Base-by-base conservation (phyloP, 768 basidiomycete species). In the Rubroboletus satanas region DNA sequence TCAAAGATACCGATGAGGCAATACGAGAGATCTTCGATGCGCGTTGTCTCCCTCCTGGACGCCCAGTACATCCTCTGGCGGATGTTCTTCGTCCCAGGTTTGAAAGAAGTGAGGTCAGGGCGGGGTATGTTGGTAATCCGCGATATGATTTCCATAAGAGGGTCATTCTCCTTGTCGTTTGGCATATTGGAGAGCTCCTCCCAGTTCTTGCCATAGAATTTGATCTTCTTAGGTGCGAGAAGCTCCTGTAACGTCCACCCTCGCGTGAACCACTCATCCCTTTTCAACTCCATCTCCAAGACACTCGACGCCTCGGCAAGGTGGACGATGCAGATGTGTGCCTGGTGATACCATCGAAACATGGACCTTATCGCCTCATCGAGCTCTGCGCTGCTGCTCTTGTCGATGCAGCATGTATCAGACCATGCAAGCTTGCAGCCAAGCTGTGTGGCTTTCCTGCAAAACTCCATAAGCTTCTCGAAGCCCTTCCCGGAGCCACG, bases 1-100 rank as follows among this genome's bases (percentile, higher is more conserved):
- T 68, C 59, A 31, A 68, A 63, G 28, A 68, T 55, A 38, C 66
- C 59, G 18, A 68, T 45, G 36, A 68, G 58, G 4, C 52, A 70
- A 39, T 70, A 68, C 5, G 66, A 62, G 9, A 47, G 53, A 21
- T 68, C 66, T 42, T 70, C 67, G 2, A 55, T 49, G 4, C 59
- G 55, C 7, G 68, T 68, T 17, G 68, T 67, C 7, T 14, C 53
- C n/a, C 67, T 38, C 46, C 29, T 59, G 17, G 67, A 67, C 0
- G 68, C 67, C 67, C 66, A 58, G 7, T 33, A 55, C 63, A 61
- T 61, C 21, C 51, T 49, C 48, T 61, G 48, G 7, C 51, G 51
- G 15, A 61, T 61, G 29, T 55, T 39, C 38, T 50, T 61, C 5
- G 50, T 52, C 31, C 54, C 59, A n/a, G 60, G 60, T 3, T 52